These are phyloP conservation scores for Raphanus sativus DNA, from an alignment of 345 rosid genomes.

Conservation along the genomic window DNA sequence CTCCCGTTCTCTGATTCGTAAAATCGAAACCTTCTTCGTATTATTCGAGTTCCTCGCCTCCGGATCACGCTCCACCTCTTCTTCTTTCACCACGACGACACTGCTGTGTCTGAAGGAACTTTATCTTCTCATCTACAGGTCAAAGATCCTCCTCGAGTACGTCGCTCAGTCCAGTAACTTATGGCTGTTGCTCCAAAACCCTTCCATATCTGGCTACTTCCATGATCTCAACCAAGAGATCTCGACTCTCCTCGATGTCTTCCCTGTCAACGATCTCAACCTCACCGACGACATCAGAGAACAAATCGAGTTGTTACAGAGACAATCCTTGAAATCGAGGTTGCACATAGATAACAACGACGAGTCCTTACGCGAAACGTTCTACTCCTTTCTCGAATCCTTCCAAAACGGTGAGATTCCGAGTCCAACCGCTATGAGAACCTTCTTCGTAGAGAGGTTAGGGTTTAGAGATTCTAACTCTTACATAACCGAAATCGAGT, in stretches of 20 bases:
- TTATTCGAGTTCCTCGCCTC: conserved; percentile 55
- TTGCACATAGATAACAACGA: conserved; percentile 66
- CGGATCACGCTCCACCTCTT: conserved; percentile 42
- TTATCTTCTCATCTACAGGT: conserved; percentile 77
- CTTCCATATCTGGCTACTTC: conserved; percentile 82
- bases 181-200: conserved; percentile 87
- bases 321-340: conserved; percentile 57
- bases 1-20: conserved; percentile 73
- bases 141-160: conserved; percentile 63
- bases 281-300: conserved; percentile 79
- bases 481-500: conserved; percentile 74
- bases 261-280: conserved; percentile 55
- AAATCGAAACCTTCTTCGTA: conserved; percentile 62
- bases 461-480: conserved; percentile 60
- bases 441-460: conserved; percentile 61
- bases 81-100: conserved; percentile 26
- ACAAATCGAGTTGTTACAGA: conserved; percentile 66
- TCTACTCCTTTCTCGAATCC: conserved; percentile 61
- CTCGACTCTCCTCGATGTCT: conserved; percentile 82
- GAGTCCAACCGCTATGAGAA: conserved; percentile 37
- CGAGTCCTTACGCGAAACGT: conserved; percentile 56
- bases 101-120: conserved; percentile 80
- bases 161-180: conserved; percentile 79
- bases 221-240: conserved; percentile 90
- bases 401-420: conserved; percentile 71